Conservation (phyloP, 2,329 filamentous ascomycete species). For the Curvularia hawaiiensis region DNA sequence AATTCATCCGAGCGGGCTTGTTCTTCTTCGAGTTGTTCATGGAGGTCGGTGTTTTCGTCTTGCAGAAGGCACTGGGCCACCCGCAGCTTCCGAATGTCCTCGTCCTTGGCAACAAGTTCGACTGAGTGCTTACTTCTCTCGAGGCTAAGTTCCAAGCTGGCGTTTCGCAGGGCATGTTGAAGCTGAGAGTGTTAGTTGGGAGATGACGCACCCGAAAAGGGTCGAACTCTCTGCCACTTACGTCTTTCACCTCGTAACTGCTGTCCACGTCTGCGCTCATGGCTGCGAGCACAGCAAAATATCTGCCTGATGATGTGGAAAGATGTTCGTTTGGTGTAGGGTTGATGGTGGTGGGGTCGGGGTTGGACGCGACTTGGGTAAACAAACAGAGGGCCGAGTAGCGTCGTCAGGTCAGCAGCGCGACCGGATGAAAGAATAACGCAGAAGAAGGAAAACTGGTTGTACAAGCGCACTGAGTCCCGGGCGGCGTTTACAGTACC, state of each 20-base stretch:
- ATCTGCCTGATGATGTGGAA: constrained; percentile 28
- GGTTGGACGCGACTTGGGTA: constrained; percentile 38
- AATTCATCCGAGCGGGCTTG: constrained; percentile 65
- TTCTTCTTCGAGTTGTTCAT: constrained; percentile 64
- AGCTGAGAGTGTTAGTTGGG: constrained; percentile 41
- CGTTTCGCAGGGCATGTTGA: constrained; percentile 58
- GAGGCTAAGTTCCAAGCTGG: constrained; percentile 71
- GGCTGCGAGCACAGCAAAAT: constrained; percentile 31
- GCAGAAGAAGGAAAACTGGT: not conserved
- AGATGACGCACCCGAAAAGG: not conserved
- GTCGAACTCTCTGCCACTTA: constrained; percentile 26
- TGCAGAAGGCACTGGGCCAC: constrained; percentile 69
- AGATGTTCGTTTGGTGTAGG: constrained; percentile 17
- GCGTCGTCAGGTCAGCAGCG: not conserved
- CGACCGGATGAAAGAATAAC: not conserved
- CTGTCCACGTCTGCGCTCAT: constrained; percentile 36
- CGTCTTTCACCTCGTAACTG: constrained; percentile 43
- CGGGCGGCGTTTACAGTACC: not conserved
- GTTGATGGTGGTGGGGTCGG: constrained; percentile 26
- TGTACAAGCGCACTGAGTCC: not conserved
- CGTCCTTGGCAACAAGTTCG: constrained; percentile 73
- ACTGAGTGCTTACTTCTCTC: constrained; percentile 68
- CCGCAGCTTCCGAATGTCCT: constrained; percentile 72
- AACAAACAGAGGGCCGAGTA: constrained; percentile 36
- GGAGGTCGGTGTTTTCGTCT: constrained; percentile 73